These are phyloP conservation scores for Canariomyces notabilis DNA, from an alignment of 2,329 filamentous ascomycete genomes.

Conservation along the genomic window DNA sequence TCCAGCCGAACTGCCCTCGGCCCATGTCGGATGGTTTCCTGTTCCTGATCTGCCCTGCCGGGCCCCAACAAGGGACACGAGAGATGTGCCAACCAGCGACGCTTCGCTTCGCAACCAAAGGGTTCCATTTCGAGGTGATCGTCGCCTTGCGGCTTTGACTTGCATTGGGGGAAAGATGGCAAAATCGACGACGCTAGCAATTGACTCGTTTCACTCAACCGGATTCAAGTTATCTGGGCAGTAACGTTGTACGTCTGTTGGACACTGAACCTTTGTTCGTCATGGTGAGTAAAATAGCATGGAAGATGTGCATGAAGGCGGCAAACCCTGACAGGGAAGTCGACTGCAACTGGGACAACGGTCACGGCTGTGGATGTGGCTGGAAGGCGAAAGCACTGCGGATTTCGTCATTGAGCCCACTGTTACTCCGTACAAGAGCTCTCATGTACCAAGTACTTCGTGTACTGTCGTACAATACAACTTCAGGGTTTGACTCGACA, in stretches of 20 bases:
- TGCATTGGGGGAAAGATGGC: too few species aligned
- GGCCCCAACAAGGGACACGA: constrained; percentile 1
- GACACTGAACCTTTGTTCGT: background rate
- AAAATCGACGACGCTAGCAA: too few species aligned
- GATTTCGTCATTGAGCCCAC: constrained; percentile 18
- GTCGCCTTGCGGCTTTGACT: background rate
- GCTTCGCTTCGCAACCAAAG: too few species aligned
- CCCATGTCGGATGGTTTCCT: background rate
- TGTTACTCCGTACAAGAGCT: background rate
- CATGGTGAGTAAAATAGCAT: background rate
- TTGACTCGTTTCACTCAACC: background rate
- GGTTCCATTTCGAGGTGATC: background rate
- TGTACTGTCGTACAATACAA: too few species aligned
- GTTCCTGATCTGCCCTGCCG: constrained; percentile 11
- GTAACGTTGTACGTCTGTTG: too few species aligned
- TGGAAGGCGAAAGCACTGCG: background rate
- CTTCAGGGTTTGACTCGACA: too few species aligned
- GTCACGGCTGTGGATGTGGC: background rate
- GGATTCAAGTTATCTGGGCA: background rate
- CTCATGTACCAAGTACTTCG: too few species aligned
- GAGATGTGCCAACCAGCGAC: too few species aligned
- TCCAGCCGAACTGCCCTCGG: background rate
- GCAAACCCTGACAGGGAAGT: background rate
- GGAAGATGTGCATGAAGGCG: background rate
- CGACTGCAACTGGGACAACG: background rate